Conservation (phyloP, 2,329 filamentous ascomycete species). For the Penicillium sp. region DNA sequence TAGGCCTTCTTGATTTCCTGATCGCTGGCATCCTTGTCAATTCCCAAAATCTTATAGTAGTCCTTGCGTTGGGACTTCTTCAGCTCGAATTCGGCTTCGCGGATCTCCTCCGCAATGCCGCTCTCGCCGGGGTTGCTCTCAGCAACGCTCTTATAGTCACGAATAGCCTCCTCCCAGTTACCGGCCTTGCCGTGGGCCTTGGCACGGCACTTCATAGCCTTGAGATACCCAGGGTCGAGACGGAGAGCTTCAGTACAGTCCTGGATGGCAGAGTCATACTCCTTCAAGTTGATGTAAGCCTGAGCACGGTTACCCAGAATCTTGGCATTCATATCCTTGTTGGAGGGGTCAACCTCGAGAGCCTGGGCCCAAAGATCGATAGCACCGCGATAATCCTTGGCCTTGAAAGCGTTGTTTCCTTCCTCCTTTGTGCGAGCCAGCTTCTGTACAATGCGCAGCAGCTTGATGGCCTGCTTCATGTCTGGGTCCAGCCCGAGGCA, state of each 20-base stretch:
- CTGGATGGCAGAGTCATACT: slow-evolving; percentile 74
- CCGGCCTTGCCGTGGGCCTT: slow-evolving; percentile 83
- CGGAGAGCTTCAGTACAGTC: slow-evolving; percentile 83
- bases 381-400: slow-evolving; percentile 72
- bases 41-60: slow-evolving; percentile 94
- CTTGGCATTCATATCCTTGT: slow-evolving; percentile 92
- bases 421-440: slow-evolving; percentile 91
- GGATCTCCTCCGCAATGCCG: slow-evolving; percentile 77
- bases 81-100: slow-evolving; percentile 86
- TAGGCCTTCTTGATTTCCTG: slow-evolving; percentile 94
- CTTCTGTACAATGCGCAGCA: slow-evolving; percentile 84
- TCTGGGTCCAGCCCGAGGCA: slow-evolving; percentile 89
- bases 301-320: slow-evolving; percentile 89
- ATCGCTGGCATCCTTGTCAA: slow-evolving; percentile 81
- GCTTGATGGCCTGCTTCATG: slow-evolving; percentile 82
- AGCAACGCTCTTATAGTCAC: slow-evolving; percentile 81
- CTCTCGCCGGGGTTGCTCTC: slow-evolving; percentile 81
- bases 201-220: slow-evolving; percentile 90
- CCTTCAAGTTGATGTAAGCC: slow-evolving; percentile 74
- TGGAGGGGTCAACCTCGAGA: slow-evolving; percentile 78
- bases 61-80: slow-evolving; percentile 98
- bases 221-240: slow-evolving; percentile 80
- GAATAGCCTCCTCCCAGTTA: slow-evolving; percentile 86
- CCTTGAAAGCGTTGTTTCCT: slow-evolving; percentile 87
- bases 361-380: slow-evolving; percentile 82